Evolutionary conservation across 2,329 filamentous ascomycete genomes (phyloP), one percentile per base, ranked within the genome.

Genomic region (Claviceps monticola): DNA sequence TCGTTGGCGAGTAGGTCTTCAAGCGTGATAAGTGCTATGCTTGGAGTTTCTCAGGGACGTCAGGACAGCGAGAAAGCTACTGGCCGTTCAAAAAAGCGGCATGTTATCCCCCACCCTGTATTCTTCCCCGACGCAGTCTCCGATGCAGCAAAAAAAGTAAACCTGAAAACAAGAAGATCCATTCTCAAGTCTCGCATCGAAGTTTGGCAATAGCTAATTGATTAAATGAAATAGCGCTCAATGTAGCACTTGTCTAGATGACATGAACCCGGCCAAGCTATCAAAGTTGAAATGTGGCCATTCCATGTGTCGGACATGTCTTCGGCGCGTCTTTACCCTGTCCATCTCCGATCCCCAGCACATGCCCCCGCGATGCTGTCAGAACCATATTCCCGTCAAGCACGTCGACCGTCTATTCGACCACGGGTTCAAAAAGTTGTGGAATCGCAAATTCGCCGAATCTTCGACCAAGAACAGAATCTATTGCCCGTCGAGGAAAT

Each of bases 331-430:
- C 53, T 95, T 94, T 67, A 80, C 75, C 51, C 74, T 88, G 55
- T 93, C 88, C 11, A 73, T 90, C 55, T 82, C 75, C 43, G 86
- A 94, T 62, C 82, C 86, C 1, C 77, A 82, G 54, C 82, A 88
- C 58, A 94, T 95, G 87, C 88, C 89, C 17, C 89, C 89, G 0
- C 79, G 75, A 62, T 95, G 88, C 67, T 95, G 88, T 66, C 61
- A 76, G 19, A 79, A 88, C 13, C 77, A 80, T 58, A 94, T 95
- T 53, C 80, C 84, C 0, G 69, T 89, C 6, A 82, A 81, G 57
- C 81, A 88, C 62, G 88, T 91, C 29, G 85, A 91, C 13, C 75
- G 75, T 23, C 71, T 93, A 7, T 89, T 95, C 61, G 79, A 86
- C 60, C 63, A 74, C 53, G 73, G 76, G 50, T 91, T 93, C 72